Evolutionary conservation across 257 asterid species (phyloP).

Genomic region (Lavandula angustifolia): DNA sequence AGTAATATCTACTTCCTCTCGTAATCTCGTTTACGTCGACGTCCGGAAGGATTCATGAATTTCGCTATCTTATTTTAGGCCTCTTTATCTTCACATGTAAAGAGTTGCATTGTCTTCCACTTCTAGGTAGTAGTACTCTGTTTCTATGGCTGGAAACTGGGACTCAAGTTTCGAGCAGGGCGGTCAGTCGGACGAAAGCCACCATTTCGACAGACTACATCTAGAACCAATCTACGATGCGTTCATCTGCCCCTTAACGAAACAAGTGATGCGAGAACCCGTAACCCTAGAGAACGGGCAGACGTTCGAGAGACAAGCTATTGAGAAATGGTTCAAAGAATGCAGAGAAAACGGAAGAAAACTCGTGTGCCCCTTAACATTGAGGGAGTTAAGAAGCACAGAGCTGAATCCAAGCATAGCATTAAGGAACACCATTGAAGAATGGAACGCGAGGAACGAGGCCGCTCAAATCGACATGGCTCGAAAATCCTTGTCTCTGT

Average conservation of each 20-base stretch:
- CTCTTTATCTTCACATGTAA: slow-evolving; percentile 9
- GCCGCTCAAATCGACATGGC: background rate
- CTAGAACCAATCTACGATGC: slow-evolving; percentile 86
- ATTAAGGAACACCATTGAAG: too few species aligned
- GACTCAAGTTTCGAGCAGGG: slow-evolving; percentile 65
- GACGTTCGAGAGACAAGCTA: slow-evolving; percentile 2
- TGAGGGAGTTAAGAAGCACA: slow-evolving; percentile 45
- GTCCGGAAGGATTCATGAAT: too few species aligned
- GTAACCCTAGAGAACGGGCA: slow-evolving; percentile 41
- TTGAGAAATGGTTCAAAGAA: slow-evolving; percentile 43
- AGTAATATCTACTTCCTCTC: too few species aligned
- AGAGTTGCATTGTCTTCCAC: slow-evolving; percentile 19
- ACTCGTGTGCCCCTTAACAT: too few species aligned
- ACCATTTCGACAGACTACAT: slow-evolving; percentile 71
- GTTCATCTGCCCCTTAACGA: slow-evolving; percentile 82
- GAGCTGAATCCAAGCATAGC: too few species aligned
- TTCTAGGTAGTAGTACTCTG: slow-evolving; percentile 33
- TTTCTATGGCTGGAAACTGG: slow-evolving; percentile 74
- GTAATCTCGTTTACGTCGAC: too few species aligned
- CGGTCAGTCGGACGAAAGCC: slow-evolving; percentile 76
- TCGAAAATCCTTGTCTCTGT: slow-evolving; percentile 33
- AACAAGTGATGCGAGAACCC: slow-evolving; percentile 90
- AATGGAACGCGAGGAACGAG: too few species aligned
- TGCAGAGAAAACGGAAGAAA: too few species aligned
- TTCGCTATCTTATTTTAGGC: background rate